phyloP scores from a whole-genome alignment of 2,329 filamentous ascomycete species.

The Fusarium protoensiforme region DNA sequence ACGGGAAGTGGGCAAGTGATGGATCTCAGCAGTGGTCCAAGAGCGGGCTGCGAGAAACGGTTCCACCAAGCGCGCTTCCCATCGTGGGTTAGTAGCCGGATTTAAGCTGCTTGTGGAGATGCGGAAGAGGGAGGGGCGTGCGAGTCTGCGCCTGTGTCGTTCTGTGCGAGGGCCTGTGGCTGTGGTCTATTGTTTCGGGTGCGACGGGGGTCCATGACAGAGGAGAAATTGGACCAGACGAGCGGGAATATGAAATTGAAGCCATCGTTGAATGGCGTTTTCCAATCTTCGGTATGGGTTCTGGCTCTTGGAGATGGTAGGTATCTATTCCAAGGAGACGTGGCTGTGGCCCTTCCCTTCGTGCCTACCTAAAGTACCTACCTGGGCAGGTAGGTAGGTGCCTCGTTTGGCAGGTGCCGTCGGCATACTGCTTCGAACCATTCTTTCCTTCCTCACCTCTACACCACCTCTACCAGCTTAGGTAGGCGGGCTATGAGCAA shows the following conservation, averaged over 20 bases:
- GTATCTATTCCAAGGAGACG: background rate
- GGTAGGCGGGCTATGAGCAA: constrained; percentile 18
- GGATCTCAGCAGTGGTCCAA: constrained; percentile 35
- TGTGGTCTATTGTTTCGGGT: constrained; percentile 38
- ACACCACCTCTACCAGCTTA: background rate
- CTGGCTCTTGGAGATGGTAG: background rate
- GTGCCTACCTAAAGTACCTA: background rate
- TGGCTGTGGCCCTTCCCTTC: constrained; percentile 8
- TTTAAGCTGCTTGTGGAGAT: constrained; percentile 30
- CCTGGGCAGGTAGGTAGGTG: background rate
- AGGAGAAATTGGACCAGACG: constrained; percentile 3
- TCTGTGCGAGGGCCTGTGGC: constrained; percentile 18
- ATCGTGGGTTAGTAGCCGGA: constrained; percentile 22
- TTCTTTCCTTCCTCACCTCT: background rate
- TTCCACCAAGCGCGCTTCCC: constrained; percentile 27
- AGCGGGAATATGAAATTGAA: constrained; percentile 7
- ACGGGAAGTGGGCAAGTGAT: constrained; percentile 41
- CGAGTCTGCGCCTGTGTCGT: background rate
- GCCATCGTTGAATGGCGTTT: constrained; percentile 2
- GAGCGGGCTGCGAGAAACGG: constrained; percentile 10
- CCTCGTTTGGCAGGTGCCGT: background rate
- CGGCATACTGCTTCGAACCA: constrained; percentile 1
- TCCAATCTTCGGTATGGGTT: background rate
- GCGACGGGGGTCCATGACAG: constrained; percentile 21
- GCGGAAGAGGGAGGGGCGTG: constrained; percentile 12